Base-by-base conservation (phyloP, 148 eudicot species). In the Silene conica region DNA sequence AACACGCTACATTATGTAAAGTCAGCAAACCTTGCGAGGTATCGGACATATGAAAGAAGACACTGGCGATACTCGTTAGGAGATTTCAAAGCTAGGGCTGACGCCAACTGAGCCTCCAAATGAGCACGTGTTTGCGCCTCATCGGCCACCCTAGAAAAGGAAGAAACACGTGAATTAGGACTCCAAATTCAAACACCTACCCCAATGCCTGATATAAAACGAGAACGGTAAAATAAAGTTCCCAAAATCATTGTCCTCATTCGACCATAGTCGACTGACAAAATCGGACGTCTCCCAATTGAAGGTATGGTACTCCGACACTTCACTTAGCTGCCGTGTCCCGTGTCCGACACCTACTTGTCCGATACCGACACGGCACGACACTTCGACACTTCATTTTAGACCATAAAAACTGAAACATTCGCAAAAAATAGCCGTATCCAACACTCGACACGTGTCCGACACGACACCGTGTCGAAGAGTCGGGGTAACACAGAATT, bases 71-170 rank as follows among this genome's bases (percentile, higher is more conserved):
- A 95, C 76, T 95, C 98, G 43, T 68, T 86, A 22, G 98, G 84
- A 56, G 98, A 95, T 83, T 88, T 84, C 87, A 95, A 77, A 55
- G 98, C 89, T 78, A 92, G 71, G 19, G 98, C 87, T n/a, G 98
- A 92, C 67, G 93, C 98, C 76, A 95, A 63, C 81, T 89, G 97
- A 54, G 91, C 72, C 82, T 94, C 98, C 85, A 92, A 86, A 76
- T 94, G 97, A 78, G 98, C 91, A 71, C 98, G 96, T 56, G 98
- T 94, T 83, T 94, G 97, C 84, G 41, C 97, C 98, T 94, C 97
- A 81, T 94, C 98, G 64, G 97, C 89, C 72, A 89, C 89, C 82
- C 98, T 94, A 85, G 50, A 82, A 34, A 69, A 20, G 14, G 25
- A 59, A 20, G 23, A 11, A 50, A 50, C 55, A 50, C 55, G 14